Evolutionary conservation across 2,329 filamentous ascomycete genomes (phyloP).

Genomic region (Claviceps sp.): DNA sequence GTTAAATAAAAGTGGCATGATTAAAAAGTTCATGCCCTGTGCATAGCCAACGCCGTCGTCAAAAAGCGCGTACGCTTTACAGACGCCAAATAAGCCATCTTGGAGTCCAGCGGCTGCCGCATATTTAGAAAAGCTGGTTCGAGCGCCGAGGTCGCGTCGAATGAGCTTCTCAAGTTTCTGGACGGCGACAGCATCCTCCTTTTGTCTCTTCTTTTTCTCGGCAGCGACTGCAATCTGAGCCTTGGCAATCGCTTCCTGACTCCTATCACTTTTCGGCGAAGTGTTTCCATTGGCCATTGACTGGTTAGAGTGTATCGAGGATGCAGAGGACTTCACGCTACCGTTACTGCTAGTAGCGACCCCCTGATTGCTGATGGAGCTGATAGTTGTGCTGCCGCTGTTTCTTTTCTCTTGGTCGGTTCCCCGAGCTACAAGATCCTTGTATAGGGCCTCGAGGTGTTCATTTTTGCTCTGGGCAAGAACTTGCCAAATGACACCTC

Average conservation of each 20-base stretch:
- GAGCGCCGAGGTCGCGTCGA: slow-evolving; percentile 74
- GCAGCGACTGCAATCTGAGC: slow-evolving; percentile 48
- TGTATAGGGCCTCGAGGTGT: slow-evolving; percentile 77
- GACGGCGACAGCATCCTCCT: slow-evolving; percentile 61
- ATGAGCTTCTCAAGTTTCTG: slow-evolving; percentile 85
- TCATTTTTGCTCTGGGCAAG: slow-evolving; percentile 90
- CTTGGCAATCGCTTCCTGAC: slow-evolving; percentile 50
- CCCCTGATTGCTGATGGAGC: slow-evolving; percentile 35
- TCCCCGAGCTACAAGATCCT: slow-evolving; percentile 64
- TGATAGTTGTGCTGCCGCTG: slow-evolving; percentile 39
- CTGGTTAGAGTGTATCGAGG: slow-evolving; percentile 68
- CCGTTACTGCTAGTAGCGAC: slow-evolving; percentile 44
- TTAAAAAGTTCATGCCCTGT: slow-evolving; percentile 97
- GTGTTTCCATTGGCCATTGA: slow-evolving; percentile 47
- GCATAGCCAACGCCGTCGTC: slow-evolving; percentile 93
- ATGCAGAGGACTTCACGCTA: slow-evolving; percentile 62
- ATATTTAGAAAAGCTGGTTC: slow-evolving; percentile 95
- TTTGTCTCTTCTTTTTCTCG: slow-evolving; percentile 64
- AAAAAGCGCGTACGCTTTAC: slow-evolving; percentile 93
- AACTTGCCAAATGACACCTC: slow-evolving; percentile 98
- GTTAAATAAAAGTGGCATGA: slow-evolving; percentile 93
- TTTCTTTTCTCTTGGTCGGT: slow-evolving; percentile 63
- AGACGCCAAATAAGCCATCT: slow-evolving; percentile 86
- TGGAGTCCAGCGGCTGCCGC: slow-evolving; percentile 82
- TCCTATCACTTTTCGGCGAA: slow-evolving; percentile 47